Conservation (phyloP, 441 rosid genomes). For the Euphorbia celastroides region DNA sequence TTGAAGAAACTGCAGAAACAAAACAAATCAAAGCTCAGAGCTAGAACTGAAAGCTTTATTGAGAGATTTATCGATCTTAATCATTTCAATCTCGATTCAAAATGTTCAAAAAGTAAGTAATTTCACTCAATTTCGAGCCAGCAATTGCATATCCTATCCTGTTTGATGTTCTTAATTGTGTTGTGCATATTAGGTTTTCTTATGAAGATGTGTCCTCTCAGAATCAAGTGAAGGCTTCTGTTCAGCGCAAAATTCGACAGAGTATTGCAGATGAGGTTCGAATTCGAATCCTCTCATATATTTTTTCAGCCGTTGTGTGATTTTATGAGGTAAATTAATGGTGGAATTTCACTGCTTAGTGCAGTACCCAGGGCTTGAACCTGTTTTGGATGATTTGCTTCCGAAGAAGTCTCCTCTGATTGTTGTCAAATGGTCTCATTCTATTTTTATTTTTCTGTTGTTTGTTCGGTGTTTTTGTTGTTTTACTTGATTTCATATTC, state of each 20-base stretch:
- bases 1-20: too few species aligned
- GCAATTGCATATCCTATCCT: not conserved
- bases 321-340: not conserved
- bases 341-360: conserved; percentile 13
- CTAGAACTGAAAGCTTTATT: too few species aligned
- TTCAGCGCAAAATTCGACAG: conserved; percentile 89
- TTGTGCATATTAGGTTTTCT: conserved; percentile 50
- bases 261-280: conserved; percentile 92
- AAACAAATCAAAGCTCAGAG: too few species aligned
- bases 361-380: conserved; percentile 95
- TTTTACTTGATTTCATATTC: not conserved
- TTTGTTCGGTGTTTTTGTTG: not conserved
- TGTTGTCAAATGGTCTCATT: conserved; percentile 78
- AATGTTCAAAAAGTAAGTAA: conserved; percentile 53
- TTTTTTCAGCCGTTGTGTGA: not conserved
- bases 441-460: not conserved
- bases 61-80: not conserved
- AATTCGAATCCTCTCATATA: not conserved
- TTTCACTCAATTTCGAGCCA: not conserved
- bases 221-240: conserved; percentile 98
- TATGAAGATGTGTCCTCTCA: conserved; percentile 89
- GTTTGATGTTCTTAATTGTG: not conserved
- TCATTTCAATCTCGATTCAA: conserved; percentile 1
- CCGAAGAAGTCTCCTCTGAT: conserved; percentile 88
- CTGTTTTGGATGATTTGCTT: conserved; percentile 87